Evolutionary conservation across 768 basidiomycete genomes (phyloP), one percentile per base, ranked within the genome.

Genomic region (Cystobasidium onofrii): DNA sequence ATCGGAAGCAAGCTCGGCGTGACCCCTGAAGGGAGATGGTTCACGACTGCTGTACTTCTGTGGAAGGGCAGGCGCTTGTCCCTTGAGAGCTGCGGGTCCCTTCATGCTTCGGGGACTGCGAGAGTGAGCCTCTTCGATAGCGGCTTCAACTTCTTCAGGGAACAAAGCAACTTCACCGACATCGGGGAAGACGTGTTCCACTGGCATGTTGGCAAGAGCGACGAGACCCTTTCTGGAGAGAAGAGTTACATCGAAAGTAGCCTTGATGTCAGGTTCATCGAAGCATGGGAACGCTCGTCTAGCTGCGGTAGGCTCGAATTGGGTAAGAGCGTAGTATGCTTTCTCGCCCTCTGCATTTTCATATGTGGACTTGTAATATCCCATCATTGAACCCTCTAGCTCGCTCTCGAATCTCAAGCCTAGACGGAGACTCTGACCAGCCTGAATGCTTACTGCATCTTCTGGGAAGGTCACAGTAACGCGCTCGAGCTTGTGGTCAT

Each of bases 271-370:
- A 18, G 94, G 95, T 79, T 96, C 93, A 79, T 96, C 94, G 90
- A 91, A 95, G 83, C 89, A 91, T 31, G 90, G 90, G 81, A 91
- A 90, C 6, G 89, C 70, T 87, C 86, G 85, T 63, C 93, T 84
- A 10, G 94, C 93, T 74, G 88, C 88, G 46, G 90, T 95, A 44
- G 93, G 88, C 88, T 95, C 91, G 76, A 93, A 95, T 82, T 98
- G 94, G 41, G 95, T 96, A 65, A 98, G 83, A 33, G 89, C 85
- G 75, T 83, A 83, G 75, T 78, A 82, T 3, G 65, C 73, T 54
- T 74, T 75, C 44, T 63, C 87, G 18, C 41, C 46, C 31, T 71
- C 39, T n/a, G 50, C 61, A 50, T 27, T 60, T n/a, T 67, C 61
- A 74, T 79, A 78, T 18, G 65, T 25, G 18, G 74, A 75, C 7